Base-by-base conservation (phyloP, 768 basidiomycete species). In the Stropharia rugosoannulata region DNA sequence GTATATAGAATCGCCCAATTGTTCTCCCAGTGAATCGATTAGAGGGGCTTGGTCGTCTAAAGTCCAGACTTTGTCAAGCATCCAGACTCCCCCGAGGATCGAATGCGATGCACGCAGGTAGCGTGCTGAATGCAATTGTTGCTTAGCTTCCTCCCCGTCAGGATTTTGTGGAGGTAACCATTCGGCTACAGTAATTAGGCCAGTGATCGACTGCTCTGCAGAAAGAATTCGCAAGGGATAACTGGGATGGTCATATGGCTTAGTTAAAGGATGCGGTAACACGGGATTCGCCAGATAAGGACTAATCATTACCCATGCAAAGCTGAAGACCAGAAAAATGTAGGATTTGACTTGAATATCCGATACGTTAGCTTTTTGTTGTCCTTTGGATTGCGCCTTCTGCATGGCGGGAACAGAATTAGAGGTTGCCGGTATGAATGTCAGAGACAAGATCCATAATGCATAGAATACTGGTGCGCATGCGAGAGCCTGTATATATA, bases 161-260 rank as follows among this genome's bases (percentile, higher is more conserved):
- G 64, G 58, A n/a, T 62, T 59, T 5, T 67, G 54, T 3, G 74
- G 78, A 37, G 80, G 75, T 3, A 82, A 64, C 39, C 80, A 72
- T 63, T 98, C 91, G 27, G 84, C 95, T 7, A 97, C 94, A 2
- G 89, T 81, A 35, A 98, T 83, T 12, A 87, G 74, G 1, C 95
- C 95, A 1, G 92, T 95, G n/a, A 80, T 69, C 16, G 89, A 89
- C 53, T 84, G 77, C 16, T 79, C 78, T 1, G 88, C 80, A 1
- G 82, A 90, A 47, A 88, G 80, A 22, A 93, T 81, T 36, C 77
- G 81, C n/a, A 90, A 71, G 2, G 83, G 81, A 55, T 77, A 77
- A 29, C 66, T 69, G 2, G 81, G 81, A 58, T 81, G 83, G 27
- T 68, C 73, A 63, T 81, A 85, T 4, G 82, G 75, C 54, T 74